Evolutionary conservation across 129 eudicot species (phyloP), one percentile per base, ranked within the genome.

Genomic region (Saussurea involucrata): DNA sequence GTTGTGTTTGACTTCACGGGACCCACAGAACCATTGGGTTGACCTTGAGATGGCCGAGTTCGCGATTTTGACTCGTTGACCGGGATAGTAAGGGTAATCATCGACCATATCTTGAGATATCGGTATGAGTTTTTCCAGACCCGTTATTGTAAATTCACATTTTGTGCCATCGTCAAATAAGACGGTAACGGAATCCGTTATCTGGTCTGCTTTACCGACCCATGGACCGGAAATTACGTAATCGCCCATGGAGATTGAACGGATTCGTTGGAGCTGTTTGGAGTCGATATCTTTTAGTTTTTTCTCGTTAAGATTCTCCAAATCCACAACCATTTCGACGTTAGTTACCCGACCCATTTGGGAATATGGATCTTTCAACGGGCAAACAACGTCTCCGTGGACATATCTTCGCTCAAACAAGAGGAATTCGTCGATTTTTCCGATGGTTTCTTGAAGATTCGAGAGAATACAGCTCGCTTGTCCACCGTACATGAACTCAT

Each of bases 51-150:
- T 69, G 49, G 85, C 63, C 21, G 88, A 68, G 73, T 77, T 83
- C 76, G 79, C 83, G 21, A 88, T 76, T 65, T 73, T 84, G 74
- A 95, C 92, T 70, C 95, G 85, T 68, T 92, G 99, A 8, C 99
- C 99, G 0, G 99, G 99, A 70, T 91, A 92, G 76, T 83, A 95
- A 24, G 92, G 90, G 88, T 83, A 88, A 69, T 89, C 99, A 24
- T 95, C 99, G 40, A 92, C 78, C 20, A 86, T 24, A 53, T 95
- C 93, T 0, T 87, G 86, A 60, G 91, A 90, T 29, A 88, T 33
- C 5, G 95, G 84, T 31, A 81, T 27, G 34, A 95, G 87, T 69
- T 84, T 86, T 57, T 87, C 92, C 6, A 76, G 78, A 1, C 90
- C 91, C 40, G 72, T 63, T 27, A 87, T 64, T 17, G 79, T 71